Evolutionary conservation across 129 eudicot genomes (phyloP).

Genomic region (Chrysanthemum seticuspe): DNA sequence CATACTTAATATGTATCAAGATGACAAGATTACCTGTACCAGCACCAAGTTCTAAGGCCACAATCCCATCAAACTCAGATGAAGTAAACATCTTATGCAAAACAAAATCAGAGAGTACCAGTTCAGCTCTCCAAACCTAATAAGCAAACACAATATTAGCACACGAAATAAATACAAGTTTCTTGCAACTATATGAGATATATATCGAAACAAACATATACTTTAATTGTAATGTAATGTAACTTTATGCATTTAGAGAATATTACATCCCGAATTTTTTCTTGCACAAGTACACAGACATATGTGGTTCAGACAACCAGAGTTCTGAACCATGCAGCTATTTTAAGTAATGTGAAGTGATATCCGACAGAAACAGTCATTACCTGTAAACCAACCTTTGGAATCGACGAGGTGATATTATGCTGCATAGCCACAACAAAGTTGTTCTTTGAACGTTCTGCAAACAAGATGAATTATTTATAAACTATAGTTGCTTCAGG

Average conservation of each 20-base stretch:
- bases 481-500: too few species aligned
- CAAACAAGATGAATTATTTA: conserved; percentile 16
- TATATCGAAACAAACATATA: not conserved
- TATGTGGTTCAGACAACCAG: not conserved
- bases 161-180: not conserved
- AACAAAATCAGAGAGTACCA: conserved; percentile 85
- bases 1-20: not conserved
- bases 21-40: conserved; percentile 61
- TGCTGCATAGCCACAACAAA: conserved; percentile 67
- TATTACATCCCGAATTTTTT: not conserved
- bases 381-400: conserved; percentile 96
- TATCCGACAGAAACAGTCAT: not conserved
- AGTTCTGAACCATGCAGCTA: not conserved
- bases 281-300: conserved; percentile 2
- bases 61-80: conserved; percentile 58
- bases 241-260: not conserved
- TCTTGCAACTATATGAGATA: not conserved
- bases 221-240: too few species aligned
- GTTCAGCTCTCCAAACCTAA: conserved; percentile 95
- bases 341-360: not conserved
- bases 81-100: conserved; percentile 72
- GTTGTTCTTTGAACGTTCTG: conserved; percentile 43
- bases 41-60: conserved; percentile 92
- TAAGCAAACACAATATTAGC: conserved; percentile 2
- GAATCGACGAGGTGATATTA: conserved; percentile 80